Percentiles rank a stretch among this genome's conserved stretches.
These are phyloP conservation scores for Antrodiella citrinella DNA, from an alignment of 768 basidiomycete genomes.

Conservation along the genomic window DNA sequence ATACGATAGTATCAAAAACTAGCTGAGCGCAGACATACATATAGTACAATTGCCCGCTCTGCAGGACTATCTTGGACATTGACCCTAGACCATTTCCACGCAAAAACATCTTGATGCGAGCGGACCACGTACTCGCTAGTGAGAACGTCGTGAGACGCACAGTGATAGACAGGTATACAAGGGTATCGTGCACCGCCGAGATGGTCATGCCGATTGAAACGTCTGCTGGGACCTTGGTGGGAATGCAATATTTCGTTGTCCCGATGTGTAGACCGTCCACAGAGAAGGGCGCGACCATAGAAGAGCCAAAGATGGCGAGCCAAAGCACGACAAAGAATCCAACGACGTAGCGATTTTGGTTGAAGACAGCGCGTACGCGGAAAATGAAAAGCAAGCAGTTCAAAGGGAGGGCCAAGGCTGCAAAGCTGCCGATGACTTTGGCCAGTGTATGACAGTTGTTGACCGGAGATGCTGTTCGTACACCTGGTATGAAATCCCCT, in stretches of 20 bases:
- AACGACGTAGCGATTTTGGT: slow-evolving; percentile 14
- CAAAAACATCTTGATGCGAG: slow-evolving; percentile 16
- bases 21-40: slow-evolving; percentile 17
- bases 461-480: slow-evolving; percentile 1
- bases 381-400: slow-evolving; percentile 31
- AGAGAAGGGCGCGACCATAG: slow-evolving; percentile 20
- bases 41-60: slow-evolving; percentile 32
- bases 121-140: slow-evolving; percentile 6
- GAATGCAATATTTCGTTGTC: slow-evolving; percentile 26
- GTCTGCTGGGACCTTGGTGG: slow-evolving; percentile 14
- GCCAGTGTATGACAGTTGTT: slow-evolving; percentile 2
- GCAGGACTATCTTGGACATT: slow-evolving; percentile 25
- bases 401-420: slow-evolving; percentile 7
- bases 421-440: neutral
- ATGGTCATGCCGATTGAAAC: slow-evolving; percentile 22
- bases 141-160: slow-evolving; percentile 20
- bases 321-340: slow-evolving; percentile 25
- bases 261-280: slow-evolving; percentile 21
- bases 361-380: slow-evolving; percentile 29
- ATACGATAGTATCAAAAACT: neutral
- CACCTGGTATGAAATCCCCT: too few species aligned
- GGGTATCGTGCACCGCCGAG: slow-evolving; percentile 24
- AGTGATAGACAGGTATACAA: slow-evolving; percentile 27
- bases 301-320: slow-evolving; percentile 23
- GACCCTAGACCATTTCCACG: slow-evolving; percentile 21